Base-by-base conservation (phyloP, 495 filamentous ascomycete genomes). In the Tricharina praecox region DNA sequence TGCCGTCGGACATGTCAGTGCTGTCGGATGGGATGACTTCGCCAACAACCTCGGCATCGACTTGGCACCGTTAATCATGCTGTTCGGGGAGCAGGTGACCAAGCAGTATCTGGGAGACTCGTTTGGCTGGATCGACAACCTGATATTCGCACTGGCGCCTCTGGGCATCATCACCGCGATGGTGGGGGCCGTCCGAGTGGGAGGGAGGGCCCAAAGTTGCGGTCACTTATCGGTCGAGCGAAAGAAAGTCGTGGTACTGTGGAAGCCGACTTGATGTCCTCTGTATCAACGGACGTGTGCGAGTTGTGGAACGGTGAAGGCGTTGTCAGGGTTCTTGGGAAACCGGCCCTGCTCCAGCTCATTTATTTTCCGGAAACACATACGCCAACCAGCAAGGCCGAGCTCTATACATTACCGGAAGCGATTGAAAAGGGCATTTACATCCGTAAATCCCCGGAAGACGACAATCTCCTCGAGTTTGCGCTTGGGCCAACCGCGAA, bases 71-170 rank as follows among this genome's bases (percentile, higher is more conserved):
- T 50, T 77, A 0, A 65, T 77, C 24, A 61, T 68, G 9, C 64
- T 75, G 0, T 77, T 77, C 41, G 71, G 73, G 3, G 72, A 74
- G 39, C 57, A 64, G 30, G 61, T 76, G 15, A 70, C 72, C 0
- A 71, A 64, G 48, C 74, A 77, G 55, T 76, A 62, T 39, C 67
- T 76, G 39, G 73, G 69, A 48, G 67, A 74, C 38, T 67, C 68
- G 0, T 65, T 62, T 9, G 63, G 53, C n/a, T 51, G 58, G 16
- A 44, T 69, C 0, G 73, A 76, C 37, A 67, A 69, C 47, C 47
- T 75, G 9, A 69, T 76, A 5, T 69, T 77, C 28, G 67, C 69
- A 0, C 60, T 74, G 18, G 66, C 36, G n/a, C n/a, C n/a, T n/a
- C n/a, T n/a, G n/a, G n/a, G n/a, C n/a, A n/a, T n/a, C n/a, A n/a